Evolutionary conservation across 768 basidiomycete species (phyloP).

Genomic region (Lenzites betulinus): DNA sequence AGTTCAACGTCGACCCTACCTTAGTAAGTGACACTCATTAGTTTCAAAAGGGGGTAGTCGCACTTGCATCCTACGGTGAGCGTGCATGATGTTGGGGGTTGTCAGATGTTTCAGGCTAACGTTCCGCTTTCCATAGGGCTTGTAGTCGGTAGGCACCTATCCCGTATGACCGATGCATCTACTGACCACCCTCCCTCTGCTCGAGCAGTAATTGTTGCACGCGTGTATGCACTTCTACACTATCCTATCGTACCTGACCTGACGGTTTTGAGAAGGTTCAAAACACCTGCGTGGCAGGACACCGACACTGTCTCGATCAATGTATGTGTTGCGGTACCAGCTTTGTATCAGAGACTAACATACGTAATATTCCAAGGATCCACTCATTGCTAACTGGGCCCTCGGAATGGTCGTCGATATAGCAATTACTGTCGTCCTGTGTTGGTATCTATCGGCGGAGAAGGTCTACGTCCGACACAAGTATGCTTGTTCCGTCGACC

Average conservation of each 20-base stretch:
- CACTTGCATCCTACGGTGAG: conserved; percentile 13
- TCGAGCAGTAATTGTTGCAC: no score
- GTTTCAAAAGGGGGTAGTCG: not conserved
- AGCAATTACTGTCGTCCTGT: conserved; percentile 6
- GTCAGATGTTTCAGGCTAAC: not conserved
- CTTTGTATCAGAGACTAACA: not conserved
- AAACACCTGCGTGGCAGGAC: not conserved
- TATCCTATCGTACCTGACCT: no score
- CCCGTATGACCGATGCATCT: no score
- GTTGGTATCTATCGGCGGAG: conserved; percentile 15
- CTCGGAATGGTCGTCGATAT: conserved; percentile 10
- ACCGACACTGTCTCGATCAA: not conserved
- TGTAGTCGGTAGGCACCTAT: no score
- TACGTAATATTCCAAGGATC: not conserved
- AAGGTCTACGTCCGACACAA: conserved; percentile 1
- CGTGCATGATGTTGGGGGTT: not conserved
- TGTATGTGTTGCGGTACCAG: not conserved
- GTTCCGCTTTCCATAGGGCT: not conserved
- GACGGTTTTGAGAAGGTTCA: not conserved
- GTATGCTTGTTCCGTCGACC: not conserved
- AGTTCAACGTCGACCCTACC: not conserved
- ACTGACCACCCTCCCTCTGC: no score
- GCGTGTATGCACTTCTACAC: no score
- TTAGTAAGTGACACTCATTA: not conserved
- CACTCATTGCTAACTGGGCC: conserved; percentile 9